Evolutionary conservation across 495 filamentous ascomycete species (phyloP).

Genomic region (Pseudotulostoma volvatum): DNA sequence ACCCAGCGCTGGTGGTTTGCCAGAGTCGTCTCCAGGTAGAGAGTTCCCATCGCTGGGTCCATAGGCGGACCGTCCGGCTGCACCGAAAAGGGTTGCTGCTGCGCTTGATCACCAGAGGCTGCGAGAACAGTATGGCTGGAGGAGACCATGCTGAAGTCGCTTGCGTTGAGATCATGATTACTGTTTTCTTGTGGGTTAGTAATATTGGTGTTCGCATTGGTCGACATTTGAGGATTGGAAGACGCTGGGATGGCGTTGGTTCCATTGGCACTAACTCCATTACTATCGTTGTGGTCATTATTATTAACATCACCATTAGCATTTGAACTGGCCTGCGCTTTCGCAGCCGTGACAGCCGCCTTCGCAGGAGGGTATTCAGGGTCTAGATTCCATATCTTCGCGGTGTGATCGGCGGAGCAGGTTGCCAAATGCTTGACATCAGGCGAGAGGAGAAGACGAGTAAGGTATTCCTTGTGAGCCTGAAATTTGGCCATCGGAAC

Average conservation of each 20-base stretch:
- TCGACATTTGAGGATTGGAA: not conserved
- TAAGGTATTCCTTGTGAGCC: slow-evolving; percentile 87
- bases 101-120: not conserved
- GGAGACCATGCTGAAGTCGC: slow-evolving; percentile 6
- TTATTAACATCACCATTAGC: slow-evolving; percentile 7
- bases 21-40: slow-evolving; percentile 79
- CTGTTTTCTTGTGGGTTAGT: not conserved
- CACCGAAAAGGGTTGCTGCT: slow-evolving; percentile 22
- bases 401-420: slow-evolving; percentile 93
- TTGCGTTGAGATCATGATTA: slow-evolving; percentile 1
- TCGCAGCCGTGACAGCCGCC: slow-evolving; percentile 17
- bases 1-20: slow-evolving; percentile 97
- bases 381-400: slow-evolving; percentile 91
- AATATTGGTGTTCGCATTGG: not conserved
- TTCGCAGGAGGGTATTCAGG: slow-evolving; percentile 31
- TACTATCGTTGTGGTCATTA: slow-evolving; percentile 9
- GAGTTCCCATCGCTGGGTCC: slow-evolving; percentile 29
- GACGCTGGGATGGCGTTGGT: not conserved
- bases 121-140: slow-evolving; percentile 1
- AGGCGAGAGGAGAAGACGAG: slow-evolving; percentile 84
- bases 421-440: slow-evolving; percentile 96
- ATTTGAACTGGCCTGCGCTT: slow-evolving; percentile 11
- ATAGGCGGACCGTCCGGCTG: slow-evolving; percentile 31
- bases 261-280: slow-evolving; percentile 8
- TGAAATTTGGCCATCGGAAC: slow-evolving; percentile 84